These are phyloP conservation scores for Aspergillus clavatus DNA, from an alignment of 2,329 filamentous ascomycete genomes.

Conservation along the genomic window DNA sequence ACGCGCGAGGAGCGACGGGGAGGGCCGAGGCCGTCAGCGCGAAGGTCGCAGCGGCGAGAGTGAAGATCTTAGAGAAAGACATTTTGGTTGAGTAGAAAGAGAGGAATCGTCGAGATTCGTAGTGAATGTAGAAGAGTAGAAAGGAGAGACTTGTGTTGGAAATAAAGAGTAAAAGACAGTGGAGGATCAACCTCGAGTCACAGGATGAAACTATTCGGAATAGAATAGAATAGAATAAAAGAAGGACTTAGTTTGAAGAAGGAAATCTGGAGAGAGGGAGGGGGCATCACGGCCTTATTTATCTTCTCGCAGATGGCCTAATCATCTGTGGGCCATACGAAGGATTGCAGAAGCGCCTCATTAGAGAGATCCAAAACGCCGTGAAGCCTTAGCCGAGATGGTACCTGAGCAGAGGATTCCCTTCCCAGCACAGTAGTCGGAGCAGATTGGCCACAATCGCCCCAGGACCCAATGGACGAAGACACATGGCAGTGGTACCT, in stretches of 20 bases:
- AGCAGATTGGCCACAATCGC: too few relatives aligned
- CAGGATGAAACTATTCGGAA: too few relatives aligned
- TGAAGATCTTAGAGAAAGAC: slow-evolving; percentile 11
- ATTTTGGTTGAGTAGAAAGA: too few relatives aligned
- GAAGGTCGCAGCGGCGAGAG: slow-evolving; percentile 6
- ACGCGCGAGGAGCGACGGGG: slow-evolving; percentile 1
- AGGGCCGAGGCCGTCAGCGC: slow-evolving; percentile 9
- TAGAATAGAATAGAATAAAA: background rate
- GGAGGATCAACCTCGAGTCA: background rate
- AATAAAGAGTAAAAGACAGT: background rate
- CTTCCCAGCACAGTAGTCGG: too few relatives aligned
- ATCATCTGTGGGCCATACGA: background rate
- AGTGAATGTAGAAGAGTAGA: background rate
- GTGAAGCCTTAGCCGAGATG: background rate
- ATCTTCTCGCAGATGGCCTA: too few relatives aligned
- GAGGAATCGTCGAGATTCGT: background rate
- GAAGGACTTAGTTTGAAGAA: background rate
- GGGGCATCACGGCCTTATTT: background rate
- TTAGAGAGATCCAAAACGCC: background rate
- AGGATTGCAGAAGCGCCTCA: background rate
- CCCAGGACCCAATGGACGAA: too few relatives aligned
- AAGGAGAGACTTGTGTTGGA: too few relatives aligned
- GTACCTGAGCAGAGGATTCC: too few relatives aligned
- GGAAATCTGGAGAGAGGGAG: background rate
- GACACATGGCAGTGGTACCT: too few relatives aligned